These are phyloP conservation scores for Blakeslea trispora DNA, from an alignment of 371 early-diverging fungal species.

Conservation along the genomic window DNA sequence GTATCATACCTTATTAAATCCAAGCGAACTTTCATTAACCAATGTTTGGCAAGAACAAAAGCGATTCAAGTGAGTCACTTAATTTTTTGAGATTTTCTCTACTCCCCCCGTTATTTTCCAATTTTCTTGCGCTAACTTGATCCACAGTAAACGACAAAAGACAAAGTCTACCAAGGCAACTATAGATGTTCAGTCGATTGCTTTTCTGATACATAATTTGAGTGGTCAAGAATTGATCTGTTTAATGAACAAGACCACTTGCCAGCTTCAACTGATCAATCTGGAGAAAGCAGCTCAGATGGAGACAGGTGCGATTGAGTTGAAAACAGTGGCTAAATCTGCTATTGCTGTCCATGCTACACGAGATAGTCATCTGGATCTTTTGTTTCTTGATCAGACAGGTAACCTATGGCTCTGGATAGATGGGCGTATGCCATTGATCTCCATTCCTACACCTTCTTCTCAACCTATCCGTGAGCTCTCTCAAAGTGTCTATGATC, in stretches of 20 bases:
- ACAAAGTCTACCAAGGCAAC: slow-evolving; percentile 8
- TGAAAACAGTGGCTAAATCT: slow-evolving; percentile 26
- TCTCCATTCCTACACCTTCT: background rate
- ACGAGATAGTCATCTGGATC: slow-evolving; percentile 35
- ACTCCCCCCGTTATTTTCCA: no score
- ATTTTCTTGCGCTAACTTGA: background rate
- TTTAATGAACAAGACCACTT: slow-evolving; percentile 32
- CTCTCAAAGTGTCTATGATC: slow-evolving; percentile 44
- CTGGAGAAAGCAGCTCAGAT: slow-evolving; percentile 7
- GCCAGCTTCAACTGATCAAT: slow-evolving; percentile 11
- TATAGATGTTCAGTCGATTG: slow-evolving; percentile 10
- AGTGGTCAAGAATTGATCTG: slow-evolving; percentile 37
- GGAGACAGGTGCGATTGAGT: slow-evolving; percentile 24
- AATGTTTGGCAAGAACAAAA: slow-evolving; percentile 34
- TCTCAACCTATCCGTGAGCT: slow-evolving; percentile 1
- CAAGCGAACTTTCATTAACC: slow-evolving; percentile 31
- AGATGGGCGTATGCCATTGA: slow-evolving; percentile 6
- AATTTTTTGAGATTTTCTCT: no score
- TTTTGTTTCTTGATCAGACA: slow-evolving; percentile 31
- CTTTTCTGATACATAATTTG: slow-evolving; percentile 32
- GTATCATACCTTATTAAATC: slow-evolving; percentile 9
- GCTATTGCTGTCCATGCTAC: slow-evolving; percentile 52
- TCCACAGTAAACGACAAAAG: background rate
- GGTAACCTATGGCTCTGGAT: slow-evolving; percentile 8
- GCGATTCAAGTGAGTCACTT: slow-evolving; percentile 10